Evolutionary conservation across 2,329 filamentous ascomycete species (phyloP), one percentile per base, ranked within the genome.

Genomic region (Xylariaceae sp.): DNA sequence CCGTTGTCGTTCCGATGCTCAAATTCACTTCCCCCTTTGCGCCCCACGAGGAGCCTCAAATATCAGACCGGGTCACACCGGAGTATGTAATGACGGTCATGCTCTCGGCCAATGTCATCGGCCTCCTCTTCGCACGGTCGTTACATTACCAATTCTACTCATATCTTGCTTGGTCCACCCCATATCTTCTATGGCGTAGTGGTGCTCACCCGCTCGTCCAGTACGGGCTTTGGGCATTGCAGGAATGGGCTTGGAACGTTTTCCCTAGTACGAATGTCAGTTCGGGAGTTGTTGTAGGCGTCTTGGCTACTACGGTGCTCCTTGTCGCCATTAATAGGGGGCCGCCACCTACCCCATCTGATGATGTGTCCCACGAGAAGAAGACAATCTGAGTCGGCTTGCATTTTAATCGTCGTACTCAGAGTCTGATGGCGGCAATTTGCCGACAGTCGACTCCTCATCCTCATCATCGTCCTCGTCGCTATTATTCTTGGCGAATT

Each of bases 101-200:
- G 42, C 79, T 96, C 49, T 84, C 85, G 10, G 87, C 89, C 59
- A 87, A 91, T 61, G 76, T 84, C 29, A 81, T 95, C 53, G 92
- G 92, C 36, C 79, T 95, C 72, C 78, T 96, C 44, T 95, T 90
- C 67, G 92, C 92, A 22, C 80, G 92, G 54, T 92, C 87, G 51
- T 79, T 96, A 63, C 92, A 96, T 74, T 96, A 96, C 76, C 92
- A 96, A 67, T 96, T 96, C 76, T 96, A 91, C 72, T 84, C 89
- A 43, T 96, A 95, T 76, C 80, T 95, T 55, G 88, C 88, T 26
- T 96, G 92, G 92, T 81, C 87, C 13, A 89, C 89, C 6, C 92
- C 92, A 0, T 95, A 89, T 69, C 76, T 96, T 58, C 80, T 96
- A 49, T 96, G 91, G 90, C 83, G 83, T 65, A 83, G 85, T 51